Evolutionary conservation across 2,329 filamentous ascomycete species (phyloP).

Genomic region (Trichoderma asperellum): DNA sequence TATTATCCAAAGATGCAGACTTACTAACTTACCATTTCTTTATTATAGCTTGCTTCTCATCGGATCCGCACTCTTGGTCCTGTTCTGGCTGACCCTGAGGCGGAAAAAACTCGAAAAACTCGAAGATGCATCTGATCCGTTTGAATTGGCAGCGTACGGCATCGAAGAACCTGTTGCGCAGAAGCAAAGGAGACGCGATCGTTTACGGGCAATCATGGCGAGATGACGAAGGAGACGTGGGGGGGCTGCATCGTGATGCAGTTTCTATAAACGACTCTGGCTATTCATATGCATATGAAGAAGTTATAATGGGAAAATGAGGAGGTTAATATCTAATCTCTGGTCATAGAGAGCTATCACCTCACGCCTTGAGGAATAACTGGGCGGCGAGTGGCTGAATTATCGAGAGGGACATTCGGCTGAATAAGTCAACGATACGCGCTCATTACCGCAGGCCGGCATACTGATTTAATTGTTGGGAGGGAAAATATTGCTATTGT

Average conservation of each 20-base stretch:
- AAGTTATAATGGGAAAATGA: background rate
- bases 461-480: background rate
- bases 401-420: background rate
- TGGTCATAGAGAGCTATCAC: background rate
- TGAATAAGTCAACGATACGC: background rate
- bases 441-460: background rate
- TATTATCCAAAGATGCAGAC: background rate
- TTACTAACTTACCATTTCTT: background rate
- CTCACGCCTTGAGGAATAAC: background rate
- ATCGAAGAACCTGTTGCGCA: background rate
- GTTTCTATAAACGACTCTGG: background rate
- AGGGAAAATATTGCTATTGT: background rate
- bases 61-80: slow-evolving; percentile 12
- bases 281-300: too few species aligned
- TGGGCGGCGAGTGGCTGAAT: background rate
- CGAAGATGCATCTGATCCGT: slow-evolving; percentile 23
- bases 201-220: background rate
- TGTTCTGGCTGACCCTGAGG: slow-evolving; percentile 18
- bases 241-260: background rate
- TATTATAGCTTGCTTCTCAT: background rate
- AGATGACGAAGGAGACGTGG: background rate
- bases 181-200: slow-evolving; percentile 19
- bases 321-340: background rate
- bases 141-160: slow-evolving; percentile 22
- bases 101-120: slow-evolving; percentile 12